These are phyloP conservation scores for Dunaliella primolecta DNA, from an alignment of 139 green algal species.

Conservation along the genomic window DNA sequence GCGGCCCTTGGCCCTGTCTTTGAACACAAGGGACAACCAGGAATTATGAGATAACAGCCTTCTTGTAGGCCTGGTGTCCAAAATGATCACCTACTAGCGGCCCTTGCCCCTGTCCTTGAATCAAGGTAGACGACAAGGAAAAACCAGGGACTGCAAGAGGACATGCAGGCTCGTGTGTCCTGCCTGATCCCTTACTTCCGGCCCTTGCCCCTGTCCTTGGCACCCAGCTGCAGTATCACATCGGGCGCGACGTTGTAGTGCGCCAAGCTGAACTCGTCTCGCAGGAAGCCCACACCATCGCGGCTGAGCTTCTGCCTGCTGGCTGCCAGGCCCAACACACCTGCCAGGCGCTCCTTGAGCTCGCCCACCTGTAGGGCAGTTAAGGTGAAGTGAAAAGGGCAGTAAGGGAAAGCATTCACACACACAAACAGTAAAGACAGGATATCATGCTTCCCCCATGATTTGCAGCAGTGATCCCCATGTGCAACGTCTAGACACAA, in stretches of 20 bases:
- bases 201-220: slow-evolving; percentile 59
- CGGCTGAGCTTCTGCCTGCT: slow-evolving; percentile 73
- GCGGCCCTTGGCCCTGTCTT: too few relatives aligned
- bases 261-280: slow-evolving; percentile 70
- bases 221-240: slow-evolving; percentile 60
- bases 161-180: too few relatives aligned
- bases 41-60: too few relatives aligned
- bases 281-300: slow-evolving; percentile 68
- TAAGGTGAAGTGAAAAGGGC: neutral
- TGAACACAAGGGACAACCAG: too few relatives aligned
- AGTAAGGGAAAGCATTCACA: neutral
- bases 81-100: neutral
- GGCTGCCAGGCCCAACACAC: slow-evolving; percentile 53
- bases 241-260: slow-evolving; percentile 79
- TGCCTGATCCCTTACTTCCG: slow-evolving; percentile 8
- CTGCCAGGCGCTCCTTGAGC: slow-evolving; percentile 68
- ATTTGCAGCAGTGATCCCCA: too few relatives aligned
- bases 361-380: slow-evolving; percentile 43
- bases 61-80: too few relatives aligned
- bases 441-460: neutral
- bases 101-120: neutral
- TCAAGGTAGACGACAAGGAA: too few relatives aligned
- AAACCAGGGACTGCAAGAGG: too few relatives aligned
- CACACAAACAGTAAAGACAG: neutral
- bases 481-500: too few relatives aligned